phyloP scores from a whole-genome alignment of 805 yeast genomes.

The Starmera caribaea region DNA sequence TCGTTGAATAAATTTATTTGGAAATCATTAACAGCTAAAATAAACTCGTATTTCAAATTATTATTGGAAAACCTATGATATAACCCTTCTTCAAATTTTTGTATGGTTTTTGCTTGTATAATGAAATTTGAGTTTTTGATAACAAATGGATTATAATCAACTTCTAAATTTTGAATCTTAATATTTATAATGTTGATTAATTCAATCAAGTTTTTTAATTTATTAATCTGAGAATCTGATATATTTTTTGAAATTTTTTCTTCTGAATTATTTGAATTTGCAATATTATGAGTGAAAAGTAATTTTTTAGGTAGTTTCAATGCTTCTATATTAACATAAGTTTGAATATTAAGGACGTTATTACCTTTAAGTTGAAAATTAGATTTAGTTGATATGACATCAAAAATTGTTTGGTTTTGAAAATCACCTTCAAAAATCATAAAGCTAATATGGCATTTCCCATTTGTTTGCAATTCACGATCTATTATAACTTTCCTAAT shows the following conservation, averaged over 20 bases:
- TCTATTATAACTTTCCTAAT: not conserved
- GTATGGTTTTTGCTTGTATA: not conserved
- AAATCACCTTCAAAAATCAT: not conserved
- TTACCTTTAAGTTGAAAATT: not conserved
- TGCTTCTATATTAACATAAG: not conserved
- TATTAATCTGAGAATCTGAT: not conserved
- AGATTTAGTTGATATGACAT: not conserved
- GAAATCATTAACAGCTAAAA: not conserved
- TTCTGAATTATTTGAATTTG: too few species aligned
- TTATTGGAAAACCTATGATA: not conserved
- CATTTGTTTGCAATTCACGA: not conserved
- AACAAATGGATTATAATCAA: not conserved
- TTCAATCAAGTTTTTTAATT: not conserved
- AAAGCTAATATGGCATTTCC: not conserved
- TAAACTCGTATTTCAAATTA: not conserved
- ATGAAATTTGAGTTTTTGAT: not conserved
- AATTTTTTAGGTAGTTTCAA: not conserved
- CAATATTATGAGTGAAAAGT: not conserved
- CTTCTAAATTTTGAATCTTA: not conserved
- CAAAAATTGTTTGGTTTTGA: not conserved
- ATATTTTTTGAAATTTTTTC: too few species aligned
- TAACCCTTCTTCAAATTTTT: conserved; percentile 1
- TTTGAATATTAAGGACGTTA: not conserved
- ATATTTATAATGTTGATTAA: not conserved
- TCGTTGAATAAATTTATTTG: not conserved